These are phyloP conservation scores for Cryptosporidium ryanae DNA, from an alignment of 169 alveolate species.

Conservation along the genomic window DNA sequence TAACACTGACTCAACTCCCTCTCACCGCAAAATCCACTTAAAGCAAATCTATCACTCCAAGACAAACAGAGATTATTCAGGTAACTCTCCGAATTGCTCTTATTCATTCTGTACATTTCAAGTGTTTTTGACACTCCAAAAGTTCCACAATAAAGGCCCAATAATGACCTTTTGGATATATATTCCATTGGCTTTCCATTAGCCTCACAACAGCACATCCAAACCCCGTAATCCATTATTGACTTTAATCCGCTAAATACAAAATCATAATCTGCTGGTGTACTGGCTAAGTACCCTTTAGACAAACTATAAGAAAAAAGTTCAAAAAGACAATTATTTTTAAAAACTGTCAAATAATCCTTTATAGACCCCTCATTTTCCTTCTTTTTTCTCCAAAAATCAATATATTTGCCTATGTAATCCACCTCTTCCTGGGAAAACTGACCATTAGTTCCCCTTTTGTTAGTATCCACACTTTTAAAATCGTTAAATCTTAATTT, in stretches of 20 bases:
- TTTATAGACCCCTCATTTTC: too few relatives aligned
- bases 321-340: slow-evolving; percentile 34
- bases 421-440: too few relatives aligned
- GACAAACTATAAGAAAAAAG: slow-evolving; percentile 2
- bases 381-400: too few relatives aligned
- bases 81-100: neutral
- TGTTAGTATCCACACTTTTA: neutral
- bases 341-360: neutral
- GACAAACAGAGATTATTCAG: neutral
- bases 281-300: slow-evolving; percentile 10
- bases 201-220: slow-evolving; percentile 65
- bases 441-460: neutral
- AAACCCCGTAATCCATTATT: neutral
- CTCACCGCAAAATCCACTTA: slow-evolving; percentile 68
- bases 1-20: slow-evolving; percentile 61
- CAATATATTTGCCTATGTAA: too few relatives aligned
- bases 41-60: slow-evolving; percentile 73
- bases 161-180: slow-evolving; percentile 25
- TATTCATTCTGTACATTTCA: slow-evolving; percentile 12
- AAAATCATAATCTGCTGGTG: slow-evolving; percentile 29
- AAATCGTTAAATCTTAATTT: neutral
- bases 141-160: slow-evolving; percentile 62
- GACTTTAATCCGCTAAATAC: slow-evolving; percentile 23
- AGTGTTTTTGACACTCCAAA: slow-evolving; percentile 53
- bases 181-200: slow-evolving; percentile 50